A percentile compares a stretch with the other conserved stretches of the same genome.
Conservation (phyloP, 164 flowering plant genomes). For the Akebia trifoliata region DNA sequence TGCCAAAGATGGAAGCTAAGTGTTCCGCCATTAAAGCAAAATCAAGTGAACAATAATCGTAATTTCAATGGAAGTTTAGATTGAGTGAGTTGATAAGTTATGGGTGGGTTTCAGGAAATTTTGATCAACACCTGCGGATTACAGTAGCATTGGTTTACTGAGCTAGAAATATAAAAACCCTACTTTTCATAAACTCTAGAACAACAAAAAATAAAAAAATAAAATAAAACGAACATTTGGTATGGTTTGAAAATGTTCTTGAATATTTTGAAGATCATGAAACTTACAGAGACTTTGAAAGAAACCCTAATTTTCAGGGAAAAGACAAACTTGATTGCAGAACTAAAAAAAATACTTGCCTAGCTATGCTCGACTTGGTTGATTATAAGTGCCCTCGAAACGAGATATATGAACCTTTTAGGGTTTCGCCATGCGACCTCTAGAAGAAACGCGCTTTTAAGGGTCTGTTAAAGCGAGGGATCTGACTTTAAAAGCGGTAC, state of each 20-base stretch:
- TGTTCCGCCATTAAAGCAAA: slow-evolving; percentile 37
- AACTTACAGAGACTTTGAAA: not conserved
- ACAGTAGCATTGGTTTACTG: not conserved
- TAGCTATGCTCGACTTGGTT: not conserved
- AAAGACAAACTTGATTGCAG: not conserved
- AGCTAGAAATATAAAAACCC: not conserved
- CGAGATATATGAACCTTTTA: not conserved
- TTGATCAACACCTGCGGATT: slow-evolving; percentile 2
- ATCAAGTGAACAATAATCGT: not conserved
- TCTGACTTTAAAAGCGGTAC: no score
- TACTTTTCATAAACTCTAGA: not conserved
- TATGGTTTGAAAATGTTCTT: not conserved
- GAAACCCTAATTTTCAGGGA: slow-evolving; percentile 5
- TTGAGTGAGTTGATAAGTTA: not conserved
- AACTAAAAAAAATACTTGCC: not conserved
- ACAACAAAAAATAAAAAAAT: no score
- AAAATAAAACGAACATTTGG: not conserved
- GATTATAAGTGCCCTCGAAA: not conserved
- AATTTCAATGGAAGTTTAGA: not conserved
- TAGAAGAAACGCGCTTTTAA: not conserved
- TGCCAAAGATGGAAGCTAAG: slow-evolving; percentile 46
- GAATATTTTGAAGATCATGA: not conserved
- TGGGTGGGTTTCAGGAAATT: not conserved
- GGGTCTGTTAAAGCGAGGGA: no score
- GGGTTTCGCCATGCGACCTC: not conserved